phyloP scores from a whole-genome alignment of 768 basidiomycete species.

The Multifurca ochricompacta region DNA sequence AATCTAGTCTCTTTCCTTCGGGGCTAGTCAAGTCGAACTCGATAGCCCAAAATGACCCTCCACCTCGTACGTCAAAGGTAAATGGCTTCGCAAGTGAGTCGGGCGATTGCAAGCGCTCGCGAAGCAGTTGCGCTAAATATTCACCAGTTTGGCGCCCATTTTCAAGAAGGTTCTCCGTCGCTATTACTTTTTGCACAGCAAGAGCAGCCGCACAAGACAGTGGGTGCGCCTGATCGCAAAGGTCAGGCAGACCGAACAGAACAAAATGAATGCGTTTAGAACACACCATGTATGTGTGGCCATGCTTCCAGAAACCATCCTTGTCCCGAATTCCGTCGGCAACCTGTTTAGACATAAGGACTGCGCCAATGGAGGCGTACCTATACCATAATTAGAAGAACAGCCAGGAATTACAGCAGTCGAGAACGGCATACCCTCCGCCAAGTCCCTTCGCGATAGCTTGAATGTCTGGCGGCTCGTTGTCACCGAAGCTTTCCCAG shows the following conservation, averaged over 20 bases:
- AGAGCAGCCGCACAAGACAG: constrained; percentile 71
- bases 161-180: constrained; percentile 59
- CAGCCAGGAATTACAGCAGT: not conserved
- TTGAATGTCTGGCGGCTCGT: constrained; percentile 74
- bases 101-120: constrained; percentile 44
- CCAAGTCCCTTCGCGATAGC: constrained; percentile 86
- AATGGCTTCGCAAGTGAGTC: constrained; percentile 55
- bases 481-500: constrained; percentile 80
- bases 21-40: constrained; percentile 64
- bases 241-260: not conserved
- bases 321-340: constrained; percentile 58
- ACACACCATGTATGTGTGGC: constrained; percentile 74
- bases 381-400: constrained; percentile 30
- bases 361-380: constrained; percentile 75
- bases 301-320: constrained; percentile 75
- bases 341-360: constrained; percentile 66
- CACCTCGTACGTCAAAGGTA: constrained; percentile 75
- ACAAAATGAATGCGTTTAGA: not conserved
- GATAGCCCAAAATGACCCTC: constrained; percentile 76
- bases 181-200: constrained; percentile 71
- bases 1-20: constrained; percentile 37
- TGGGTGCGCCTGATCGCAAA: constrained; percentile 50
- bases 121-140: constrained; percentile 48
- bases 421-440: constrained; percentile 53
- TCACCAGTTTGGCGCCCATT: constrained; percentile 54